Percentiles rank a stretch among this genome's conserved stretches.
Conservation (phyloP, 768 basidiomycete genomes). For the Podaxis carcinomalis region DNA sequence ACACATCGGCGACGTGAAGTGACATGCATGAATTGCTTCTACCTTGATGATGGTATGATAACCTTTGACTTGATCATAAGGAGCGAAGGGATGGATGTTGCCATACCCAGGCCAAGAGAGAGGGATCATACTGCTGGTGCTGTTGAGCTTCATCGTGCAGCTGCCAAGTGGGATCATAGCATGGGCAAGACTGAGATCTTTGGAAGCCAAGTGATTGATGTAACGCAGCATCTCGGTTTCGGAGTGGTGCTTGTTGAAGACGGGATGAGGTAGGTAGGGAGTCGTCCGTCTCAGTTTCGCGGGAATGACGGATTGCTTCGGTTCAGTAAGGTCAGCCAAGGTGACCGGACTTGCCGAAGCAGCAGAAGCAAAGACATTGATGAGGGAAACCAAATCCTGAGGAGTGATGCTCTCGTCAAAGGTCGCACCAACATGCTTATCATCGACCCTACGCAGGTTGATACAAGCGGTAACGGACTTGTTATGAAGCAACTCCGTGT, state of each 20-base stretch:
- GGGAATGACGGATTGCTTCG: conserved; percentile 47
- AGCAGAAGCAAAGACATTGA: conserved; percentile 77
- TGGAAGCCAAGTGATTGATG: conserved; percentile 88
- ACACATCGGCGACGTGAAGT: background rate
- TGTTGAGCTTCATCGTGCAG: conserved; percentile 98
- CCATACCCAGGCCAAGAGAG: conserved; percentile 93
- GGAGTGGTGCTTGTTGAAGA: conserved; percentile 96
- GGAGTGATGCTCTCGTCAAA: conserved; percentile 87
- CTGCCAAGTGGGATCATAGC: conserved; percentile 95
- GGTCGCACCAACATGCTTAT: conserved; percentile 76
- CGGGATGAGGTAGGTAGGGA: conserved; percentile 75
- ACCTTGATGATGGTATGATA: conserved; percentile 82
- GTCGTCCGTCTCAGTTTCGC: conserved; percentile 54
- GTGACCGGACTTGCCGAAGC: conserved; percentile 46
- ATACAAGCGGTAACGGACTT: conserved; percentile 62
- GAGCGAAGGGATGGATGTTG: conserved; percentile 89
- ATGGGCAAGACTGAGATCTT: conserved; percentile 93
- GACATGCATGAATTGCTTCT: conserved; percentile 3
- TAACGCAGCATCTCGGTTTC: conserved; percentile 99
- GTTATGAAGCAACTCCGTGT: conserved; percentile 62
- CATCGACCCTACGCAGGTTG: conserved; percentile 80
- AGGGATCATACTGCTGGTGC: conserved; percentile 96
- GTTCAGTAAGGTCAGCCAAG: conserved; percentile 43
- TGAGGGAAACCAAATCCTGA: conserved; percentile 67
- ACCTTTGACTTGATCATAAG: conserved; percentile 83